phyloP scores from a whole-genome alignment of 768 basidiomycete genomes.

The Termitomyces sp. region DNA sequence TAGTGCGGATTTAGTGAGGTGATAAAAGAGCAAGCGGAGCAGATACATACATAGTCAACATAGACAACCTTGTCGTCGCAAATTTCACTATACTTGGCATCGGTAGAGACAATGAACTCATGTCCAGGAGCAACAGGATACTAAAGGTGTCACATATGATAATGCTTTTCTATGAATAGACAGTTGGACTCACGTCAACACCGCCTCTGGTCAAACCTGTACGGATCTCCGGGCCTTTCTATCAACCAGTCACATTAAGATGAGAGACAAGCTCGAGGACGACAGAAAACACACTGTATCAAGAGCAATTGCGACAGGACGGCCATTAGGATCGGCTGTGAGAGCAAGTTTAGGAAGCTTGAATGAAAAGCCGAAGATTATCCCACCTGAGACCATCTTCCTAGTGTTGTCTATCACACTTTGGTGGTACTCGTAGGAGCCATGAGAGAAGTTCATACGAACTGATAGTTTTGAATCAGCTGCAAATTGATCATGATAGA shows the following conservation, averaged over 20 bases:
- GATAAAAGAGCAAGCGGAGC: background rate
- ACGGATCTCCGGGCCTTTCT: conserved; percentile 99
- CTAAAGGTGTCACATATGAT: conserved; percentile 30
- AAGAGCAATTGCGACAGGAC: conserved; percentile 94
- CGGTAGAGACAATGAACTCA: conserved; percentile 87
- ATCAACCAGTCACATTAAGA: conserved; percentile 12
- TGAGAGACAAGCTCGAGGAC: background rate
- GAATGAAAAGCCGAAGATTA: conserved; percentile 1
- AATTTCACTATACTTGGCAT: conserved; percentile 68
- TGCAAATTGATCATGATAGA: background rate
- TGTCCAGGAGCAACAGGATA: conserved; percentile 85
- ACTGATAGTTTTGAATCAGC: conserved; percentile 40
- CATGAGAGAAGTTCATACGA: conserved; percentile 99
- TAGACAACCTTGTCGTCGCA: conserved; percentile 84
- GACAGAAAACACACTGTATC: conserved; percentile 69
- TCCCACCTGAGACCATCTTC: conserved; percentile 71
- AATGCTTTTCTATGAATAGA: background rate
- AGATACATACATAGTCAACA: conserved; percentile 82
- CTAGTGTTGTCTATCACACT: conserved; percentile 98
- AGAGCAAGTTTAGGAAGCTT: conserved; percentile 2
- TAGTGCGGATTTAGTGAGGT: background rate
- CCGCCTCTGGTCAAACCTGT: conserved; percentile 88
- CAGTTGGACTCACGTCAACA: conserved; percentile 62
- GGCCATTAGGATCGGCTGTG: conserved; percentile 64
- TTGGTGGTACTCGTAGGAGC: conserved; percentile 97